Conservation (phyloP, 371 early-diverging fungal species). For the Batkoa obscura region DNA sequence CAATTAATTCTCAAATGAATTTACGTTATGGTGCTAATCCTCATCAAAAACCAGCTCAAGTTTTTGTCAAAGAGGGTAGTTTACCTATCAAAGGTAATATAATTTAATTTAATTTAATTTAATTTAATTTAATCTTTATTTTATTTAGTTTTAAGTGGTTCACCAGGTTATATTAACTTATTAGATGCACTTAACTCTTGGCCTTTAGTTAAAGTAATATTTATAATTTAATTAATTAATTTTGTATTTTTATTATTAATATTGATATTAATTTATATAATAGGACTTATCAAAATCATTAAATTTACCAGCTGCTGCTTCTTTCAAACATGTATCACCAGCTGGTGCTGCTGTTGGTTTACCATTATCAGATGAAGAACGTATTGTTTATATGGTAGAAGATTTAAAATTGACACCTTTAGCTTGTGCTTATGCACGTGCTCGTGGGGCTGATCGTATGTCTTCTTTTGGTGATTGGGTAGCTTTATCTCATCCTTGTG, state of each 20-base stretch:
- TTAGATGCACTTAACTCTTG: constrained; percentile 91
- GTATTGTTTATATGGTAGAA: constrained; percentile 83
- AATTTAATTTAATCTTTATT: constrained; percentile 12
- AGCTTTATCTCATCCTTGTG: constrained; percentile 73
- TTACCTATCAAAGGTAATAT: constrained; percentile 60
- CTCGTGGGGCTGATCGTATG: constrained; percentile 93
- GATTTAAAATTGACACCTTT: constrained; percentile 59
- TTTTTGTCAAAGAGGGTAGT: constrained; percentile 54
- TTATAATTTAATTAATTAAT: not conserved
- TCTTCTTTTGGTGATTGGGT: constrained; percentile 96
- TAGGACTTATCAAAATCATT: constrained; percentile 42
- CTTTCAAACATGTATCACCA: constrained; percentile 96
- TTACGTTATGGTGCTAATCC: constrained; percentile 96
- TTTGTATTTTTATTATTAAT: not conserved
- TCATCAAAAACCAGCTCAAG: constrained; percentile 93
- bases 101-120: not conserved
- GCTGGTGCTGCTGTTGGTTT: constrained; percentile 92
- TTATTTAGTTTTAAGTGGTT: constrained; percentile 55
- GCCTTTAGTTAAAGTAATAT: constrained; percentile 75
- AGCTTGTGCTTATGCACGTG: constrained; percentile 72
- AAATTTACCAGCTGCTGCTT: constrained; percentile 79
- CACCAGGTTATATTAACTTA: constrained; percentile 95
- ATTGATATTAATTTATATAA: too few relatives aligned
- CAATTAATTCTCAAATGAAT: constrained; percentile 47
- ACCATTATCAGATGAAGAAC: constrained; percentile 60